A percentile compares a stretch with the other conserved stretches of the same genome.
Conservation (phyloP, 208 protist genomes). For the Leishmania arabica region DNA sequence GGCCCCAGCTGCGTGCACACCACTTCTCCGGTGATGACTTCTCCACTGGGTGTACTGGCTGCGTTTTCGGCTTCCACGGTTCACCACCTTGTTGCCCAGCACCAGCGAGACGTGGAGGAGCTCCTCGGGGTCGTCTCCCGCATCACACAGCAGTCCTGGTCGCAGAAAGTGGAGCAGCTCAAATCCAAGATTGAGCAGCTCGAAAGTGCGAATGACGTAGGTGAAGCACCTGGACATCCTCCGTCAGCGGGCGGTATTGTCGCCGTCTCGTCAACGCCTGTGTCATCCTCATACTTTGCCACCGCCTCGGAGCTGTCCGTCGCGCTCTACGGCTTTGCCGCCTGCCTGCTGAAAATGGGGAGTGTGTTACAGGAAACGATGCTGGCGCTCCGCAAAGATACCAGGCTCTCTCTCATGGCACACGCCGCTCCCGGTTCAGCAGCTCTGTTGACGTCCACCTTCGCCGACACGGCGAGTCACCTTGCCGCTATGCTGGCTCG, state of each 20-base stretch:
- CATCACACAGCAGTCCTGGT: slow-evolving; percentile 53
- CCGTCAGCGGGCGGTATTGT: background rate
- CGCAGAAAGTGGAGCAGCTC: slow-evolving; percentile 39
- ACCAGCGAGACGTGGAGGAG: slow-evolving; percentile 50
- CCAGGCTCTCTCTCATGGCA: slow-evolving; percentile 6
- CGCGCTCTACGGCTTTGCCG: slow-evolving; percentile 44
- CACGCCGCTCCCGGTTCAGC: background rate
- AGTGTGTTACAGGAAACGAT: slow-evolving; percentile 59
- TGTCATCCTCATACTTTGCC: slow-evolving; percentile 12
- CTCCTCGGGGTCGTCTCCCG: slow-evolving; percentile 44
- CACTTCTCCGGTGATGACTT: slow-evolving; percentile 23
- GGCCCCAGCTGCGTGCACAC: slow-evolving; percentile 11
- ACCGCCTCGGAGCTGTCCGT: slow-evolving; percentile 16
- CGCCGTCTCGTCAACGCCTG: background rate
- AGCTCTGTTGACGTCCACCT: background rate
- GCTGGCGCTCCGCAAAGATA: slow-evolving; percentile 47
- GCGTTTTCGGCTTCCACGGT: slow-evolving; percentile 40
- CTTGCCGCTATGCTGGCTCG: slow-evolving; percentile 7
- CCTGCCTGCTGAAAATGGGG: slow-evolving; percentile 53
- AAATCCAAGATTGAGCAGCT: slow-evolving; percentile 17
- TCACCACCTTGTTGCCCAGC: slow-evolving; percentile 59
- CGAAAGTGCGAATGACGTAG: background rate
- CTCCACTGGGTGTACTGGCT: slow-evolving; percentile 61
- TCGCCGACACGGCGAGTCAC: background rate
- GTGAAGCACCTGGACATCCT: background rate